A percentile compares a stretch with the other conserved stretches of the same genome.
phyloP scores from a whole-genome alignment of 2,329 filamentous ascomycete species.

The Neofusicoccum umdonicola region DNA sequence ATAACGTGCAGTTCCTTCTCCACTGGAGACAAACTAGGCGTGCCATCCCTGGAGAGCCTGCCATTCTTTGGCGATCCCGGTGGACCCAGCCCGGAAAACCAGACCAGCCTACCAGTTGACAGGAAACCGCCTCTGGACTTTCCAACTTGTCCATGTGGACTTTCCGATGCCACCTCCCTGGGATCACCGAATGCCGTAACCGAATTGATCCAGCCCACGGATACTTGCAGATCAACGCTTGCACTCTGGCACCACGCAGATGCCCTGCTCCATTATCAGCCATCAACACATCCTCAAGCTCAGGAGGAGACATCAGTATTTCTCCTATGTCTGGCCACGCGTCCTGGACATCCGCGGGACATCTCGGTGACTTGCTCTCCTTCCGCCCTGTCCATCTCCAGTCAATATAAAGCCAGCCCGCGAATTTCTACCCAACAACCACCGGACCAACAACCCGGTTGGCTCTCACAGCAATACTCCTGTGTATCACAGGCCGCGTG shows the following conservation, averaged over 20 bases:
- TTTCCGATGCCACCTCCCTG: neutral
- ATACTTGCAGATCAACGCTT: too few species aligned
- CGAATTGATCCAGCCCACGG: neutral
- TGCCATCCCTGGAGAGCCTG: neutral
- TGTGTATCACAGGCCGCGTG: conserved; percentile 24
- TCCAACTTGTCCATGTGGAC: neutral
- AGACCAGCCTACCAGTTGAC: neutral
- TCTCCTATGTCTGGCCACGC: too few species aligned
- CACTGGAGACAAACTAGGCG: neutral
- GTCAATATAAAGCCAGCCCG: neutral
- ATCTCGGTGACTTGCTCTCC: too few species aligned
- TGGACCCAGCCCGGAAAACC: neutral
- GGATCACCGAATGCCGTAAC: neutral
- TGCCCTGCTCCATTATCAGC: too few species aligned
- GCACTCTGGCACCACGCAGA: too few species aligned
- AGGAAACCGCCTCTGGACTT: neutral
- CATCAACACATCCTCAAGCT: too few species aligned
- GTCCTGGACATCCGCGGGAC: too few species aligned
- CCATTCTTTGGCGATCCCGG: neutral
- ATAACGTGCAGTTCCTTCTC: conserved; percentile 4
- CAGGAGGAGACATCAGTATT: too few species aligned
- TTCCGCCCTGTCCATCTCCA: too few species aligned
- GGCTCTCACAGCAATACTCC: neutral
- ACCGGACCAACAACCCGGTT: neutral
- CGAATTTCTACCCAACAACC: neutral